Evolutionary conservation across 2,329 filamentous ascomycete genomes (phyloP).

Genomic region (Cercospora sp.): DNA sequence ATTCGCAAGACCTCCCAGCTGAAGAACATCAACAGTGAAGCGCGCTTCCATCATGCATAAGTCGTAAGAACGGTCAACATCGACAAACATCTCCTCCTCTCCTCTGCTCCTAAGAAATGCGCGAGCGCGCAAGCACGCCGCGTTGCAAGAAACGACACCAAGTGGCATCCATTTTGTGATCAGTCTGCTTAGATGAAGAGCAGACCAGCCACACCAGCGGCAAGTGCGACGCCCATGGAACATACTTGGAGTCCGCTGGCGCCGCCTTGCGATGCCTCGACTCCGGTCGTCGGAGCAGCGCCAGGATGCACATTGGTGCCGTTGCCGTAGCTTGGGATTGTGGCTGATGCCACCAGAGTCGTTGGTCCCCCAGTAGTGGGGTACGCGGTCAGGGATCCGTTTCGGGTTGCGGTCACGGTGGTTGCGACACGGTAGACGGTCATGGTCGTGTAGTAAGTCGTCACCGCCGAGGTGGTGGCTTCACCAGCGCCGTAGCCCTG

Average conservation of each 20-base stretch:
- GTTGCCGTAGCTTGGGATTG: constrained; percentile 23
- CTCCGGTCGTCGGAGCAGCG: constrained; percentile 16
- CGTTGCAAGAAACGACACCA: constrained; percentile 13
- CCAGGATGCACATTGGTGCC: constrained; percentile 17
- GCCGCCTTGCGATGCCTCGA: constrained; percentile 20
- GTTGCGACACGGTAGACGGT: constrained; percentile 33
- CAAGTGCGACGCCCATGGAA: constrained; percentile 23
- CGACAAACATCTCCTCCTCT: constrained; percentile 2
- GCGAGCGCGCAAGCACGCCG: constrained; percentile 11
- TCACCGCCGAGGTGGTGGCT: constrained; percentile 23
- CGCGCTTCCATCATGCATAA: constrained; percentile 20
- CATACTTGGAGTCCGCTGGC: constrained; percentile 24
- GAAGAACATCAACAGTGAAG: constrained; percentile 18
- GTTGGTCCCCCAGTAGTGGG: not conserved
- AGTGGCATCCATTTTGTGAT: constrained; percentile 5
- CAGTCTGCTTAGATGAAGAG: constrained; percentile 16
- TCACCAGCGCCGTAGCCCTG: constrained; percentile 13
- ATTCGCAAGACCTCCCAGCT: constrained; percentile 14
- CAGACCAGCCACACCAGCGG: constrained; percentile 27
- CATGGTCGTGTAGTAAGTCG: constrained; percentile 31
- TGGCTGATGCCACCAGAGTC: not conserved
- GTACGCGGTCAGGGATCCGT: constrained; percentile 20
- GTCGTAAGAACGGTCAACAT: constrained; percentile 18
- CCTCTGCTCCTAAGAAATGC: not conserved
- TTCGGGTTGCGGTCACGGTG: constrained; percentile 32